These are phyloP conservation scores for Candida xyloterini DNA, from an alignment of 805 yeast species.

Conservation along the genomic window DNA sequence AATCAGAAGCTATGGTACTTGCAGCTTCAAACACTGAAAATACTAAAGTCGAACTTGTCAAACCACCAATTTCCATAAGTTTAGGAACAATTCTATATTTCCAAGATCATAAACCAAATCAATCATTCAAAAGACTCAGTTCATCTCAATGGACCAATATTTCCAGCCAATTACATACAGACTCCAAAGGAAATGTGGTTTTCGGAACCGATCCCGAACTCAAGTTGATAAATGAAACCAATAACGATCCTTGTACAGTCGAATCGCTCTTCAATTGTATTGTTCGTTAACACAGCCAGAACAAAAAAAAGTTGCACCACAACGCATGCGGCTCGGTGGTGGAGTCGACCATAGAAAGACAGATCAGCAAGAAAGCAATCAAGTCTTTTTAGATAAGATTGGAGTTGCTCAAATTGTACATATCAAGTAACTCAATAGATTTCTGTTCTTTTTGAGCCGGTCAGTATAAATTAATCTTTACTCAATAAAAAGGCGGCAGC, in stretches of 20 bases:
- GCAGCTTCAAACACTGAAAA: slow-evolving; percentile 43
- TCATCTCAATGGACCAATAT: slow-evolving; percentile 36
- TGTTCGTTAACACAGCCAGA: slow-evolving; percentile 13
- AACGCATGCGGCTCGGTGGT: slow-evolving; percentile 5
- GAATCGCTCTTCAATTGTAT: slow-evolving; percentile 10
- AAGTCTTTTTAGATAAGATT: no score
- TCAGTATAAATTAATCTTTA: neutral
- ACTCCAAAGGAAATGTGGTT: slow-evolving; percentile 31
- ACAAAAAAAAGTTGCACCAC: neutral
- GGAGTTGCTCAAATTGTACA: no score
- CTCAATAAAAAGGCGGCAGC: neutral
- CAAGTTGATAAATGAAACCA: slow-evolving; percentile 7
- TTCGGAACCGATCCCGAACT: slow-evolving; percentile 15
- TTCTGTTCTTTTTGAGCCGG: no score
- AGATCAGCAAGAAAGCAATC: neutral
- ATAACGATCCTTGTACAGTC: slow-evolving; percentile 16
- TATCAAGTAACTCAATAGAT: no score
- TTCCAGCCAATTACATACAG: slow-evolving; percentile 31
- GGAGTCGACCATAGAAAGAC: neutral
- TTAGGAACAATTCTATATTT: slow-evolving; percentile 43
- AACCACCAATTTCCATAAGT: slow-evolving; percentile 39
- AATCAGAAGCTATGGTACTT: slow-evolving; percentile 62
- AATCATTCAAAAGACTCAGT: slow-evolving; percentile 30
- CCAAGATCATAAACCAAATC: slow-evolving; percentile 23
- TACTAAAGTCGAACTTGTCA: slow-evolving; percentile 42